These are phyloP conservation scores for Saccharomycopsis oosterbeekiorum DNA, from an alignment of 805 yeast genomes.

Conservation along the genomic window DNA sequence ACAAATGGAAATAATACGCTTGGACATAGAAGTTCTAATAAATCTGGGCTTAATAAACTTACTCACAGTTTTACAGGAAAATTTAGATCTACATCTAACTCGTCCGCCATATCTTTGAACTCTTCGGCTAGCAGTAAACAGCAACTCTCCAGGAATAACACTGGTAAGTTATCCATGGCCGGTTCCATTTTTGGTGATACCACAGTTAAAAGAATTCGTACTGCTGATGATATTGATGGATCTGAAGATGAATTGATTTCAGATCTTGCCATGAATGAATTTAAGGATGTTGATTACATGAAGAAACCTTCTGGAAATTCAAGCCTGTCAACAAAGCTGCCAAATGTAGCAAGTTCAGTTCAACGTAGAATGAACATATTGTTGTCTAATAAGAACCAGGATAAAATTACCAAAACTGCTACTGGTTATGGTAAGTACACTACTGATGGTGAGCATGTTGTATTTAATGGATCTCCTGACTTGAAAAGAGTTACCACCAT, in stretches of 20 bases:
- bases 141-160: background rate
- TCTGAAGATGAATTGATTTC: constrained; percentile 17
- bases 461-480: background rate
- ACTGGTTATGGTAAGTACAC: constrained; percentile 76
- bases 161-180: background rate
- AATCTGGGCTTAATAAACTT: constrained; percentile 14
- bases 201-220: background rate
- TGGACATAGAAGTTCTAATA: constrained; percentile 12
- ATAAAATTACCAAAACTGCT: constrained; percentile 42
- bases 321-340: background rate
- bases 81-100: constrained; percentile 11
- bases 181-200: background rate
- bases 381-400: constrained; percentile 5
- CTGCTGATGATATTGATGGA: constrained; percentile 7
- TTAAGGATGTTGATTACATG: constrained; percentile 15
- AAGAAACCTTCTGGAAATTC: background rate
- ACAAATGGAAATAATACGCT: background rate
- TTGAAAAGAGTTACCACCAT: background rate
- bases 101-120: background rate
- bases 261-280: constrained; percentile 17
- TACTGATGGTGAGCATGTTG: constrained; percentile 22
- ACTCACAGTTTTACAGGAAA: constrained; percentile 17
- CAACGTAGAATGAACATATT: constrained; percentile 16
- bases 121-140: background rate
- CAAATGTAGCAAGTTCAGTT: constrained; percentile 1